Evolutionary conservation across 352 stramenopile species (phyloP).

Genomic region (Aphanomyces euteiches): DNA sequence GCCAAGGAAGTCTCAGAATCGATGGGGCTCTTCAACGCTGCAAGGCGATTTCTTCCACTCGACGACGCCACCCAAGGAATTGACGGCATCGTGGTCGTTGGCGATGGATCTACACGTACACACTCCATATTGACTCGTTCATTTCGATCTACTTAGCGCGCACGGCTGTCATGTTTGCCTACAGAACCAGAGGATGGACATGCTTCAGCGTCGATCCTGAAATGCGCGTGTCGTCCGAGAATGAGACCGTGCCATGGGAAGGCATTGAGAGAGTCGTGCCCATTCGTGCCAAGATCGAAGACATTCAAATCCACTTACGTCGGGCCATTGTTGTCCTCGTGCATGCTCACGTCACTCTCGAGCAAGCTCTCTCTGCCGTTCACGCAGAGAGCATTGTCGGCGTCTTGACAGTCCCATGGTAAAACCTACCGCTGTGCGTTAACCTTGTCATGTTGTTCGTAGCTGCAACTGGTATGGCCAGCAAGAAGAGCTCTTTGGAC

Average conservation of each 20-base stretch:
- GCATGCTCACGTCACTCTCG: conserved; percentile 69
- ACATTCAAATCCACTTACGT: conserved; percentile 58
- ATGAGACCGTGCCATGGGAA: conserved; percentile 39
- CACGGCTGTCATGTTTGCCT: conserved; percentile 70
- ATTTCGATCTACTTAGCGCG: conserved; percentile 40
- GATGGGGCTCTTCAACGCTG: conserved; percentile 79
- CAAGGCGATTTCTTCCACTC: conserved; percentile 57
- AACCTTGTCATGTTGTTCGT: not conserved
- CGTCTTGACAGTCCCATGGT: conserved; percentile 64
- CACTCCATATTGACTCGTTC: conserved; percentile 24
- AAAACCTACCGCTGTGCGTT: not conserved
- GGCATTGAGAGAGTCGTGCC: conserved; percentile 62
- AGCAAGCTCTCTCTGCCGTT: conserved; percentile 60
- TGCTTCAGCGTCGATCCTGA: conserved; percentile 72
- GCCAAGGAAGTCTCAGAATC: conserved; percentile 82
- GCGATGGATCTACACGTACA: conserved; percentile 71
- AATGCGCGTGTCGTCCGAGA: conserved; percentile 36
- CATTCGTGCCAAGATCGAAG: conserved; percentile 79
- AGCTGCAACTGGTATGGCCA: conserved; percentile 77
- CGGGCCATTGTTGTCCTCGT: conserved; percentile 65
- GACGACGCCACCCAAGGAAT: conserved; percentile 35
- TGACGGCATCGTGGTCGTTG: conserved; percentile 70
- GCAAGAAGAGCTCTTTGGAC: conserved; percentile 56
- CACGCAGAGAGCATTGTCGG: conserved; percentile 54
- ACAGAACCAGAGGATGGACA: conserved; percentile 60